Conservation (phyloP, 2,329 filamentous ascomycete species). For the Alternaria atra region DNA sequence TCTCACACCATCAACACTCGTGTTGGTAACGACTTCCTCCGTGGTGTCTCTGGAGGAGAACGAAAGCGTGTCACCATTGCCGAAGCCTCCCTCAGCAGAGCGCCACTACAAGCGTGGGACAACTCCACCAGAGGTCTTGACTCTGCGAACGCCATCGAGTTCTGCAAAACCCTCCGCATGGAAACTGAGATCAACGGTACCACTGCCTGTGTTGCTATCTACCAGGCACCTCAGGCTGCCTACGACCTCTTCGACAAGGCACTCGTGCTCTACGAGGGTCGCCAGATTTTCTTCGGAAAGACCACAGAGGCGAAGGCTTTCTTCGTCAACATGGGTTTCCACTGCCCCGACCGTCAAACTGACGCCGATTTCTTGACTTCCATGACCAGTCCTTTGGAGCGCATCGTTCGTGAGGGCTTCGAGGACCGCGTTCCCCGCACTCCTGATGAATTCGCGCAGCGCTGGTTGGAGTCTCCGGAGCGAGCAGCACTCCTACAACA, state of each 20-base stretch:
- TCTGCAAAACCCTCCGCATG: slow-evolving; percentile 74
- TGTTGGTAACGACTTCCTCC: slow-evolving; percentile 78
- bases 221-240: slow-evolving; percentile 74
- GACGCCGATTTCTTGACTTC: slow-evolving; percentile 81
- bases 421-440: slow-evolving; percentile 59
- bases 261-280: slow-evolving; percentile 71
- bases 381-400: slow-evolving; percentile 66
- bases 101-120: slow-evolving; percentile 77
- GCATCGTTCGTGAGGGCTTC: slow-evolving; percentile 55
- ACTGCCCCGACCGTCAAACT: slow-evolving; percentile 75
- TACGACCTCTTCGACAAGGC: slow-evolving; percentile 78
- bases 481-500: slow-evolving; percentile 55
- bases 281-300: slow-evolving; percentile 76
- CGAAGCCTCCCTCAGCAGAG: slow-evolving; percentile 74
- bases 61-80: slow-evolving; percentile 84
- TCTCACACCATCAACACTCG: slow-evolving; percentile 76
- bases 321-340: slow-evolving; percentile 76
- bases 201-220: slow-evolving; percentile 76
- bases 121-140: slow-evolving; percentile 79
- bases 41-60: slow-evolving; percentile 79
- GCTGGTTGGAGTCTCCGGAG: slow-evolving; percentile 65
- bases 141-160: slow-evolving; percentile 78
- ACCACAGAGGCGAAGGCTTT: slow-evolving; percentile 71
- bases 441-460: slow-evolving; percentile 59
- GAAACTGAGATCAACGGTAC: slow-evolving; percentile 72